phyloP scores from a whole-genome alignment of 108 stramenopile genomes.

The Licmophora abbreviata region DNA sequence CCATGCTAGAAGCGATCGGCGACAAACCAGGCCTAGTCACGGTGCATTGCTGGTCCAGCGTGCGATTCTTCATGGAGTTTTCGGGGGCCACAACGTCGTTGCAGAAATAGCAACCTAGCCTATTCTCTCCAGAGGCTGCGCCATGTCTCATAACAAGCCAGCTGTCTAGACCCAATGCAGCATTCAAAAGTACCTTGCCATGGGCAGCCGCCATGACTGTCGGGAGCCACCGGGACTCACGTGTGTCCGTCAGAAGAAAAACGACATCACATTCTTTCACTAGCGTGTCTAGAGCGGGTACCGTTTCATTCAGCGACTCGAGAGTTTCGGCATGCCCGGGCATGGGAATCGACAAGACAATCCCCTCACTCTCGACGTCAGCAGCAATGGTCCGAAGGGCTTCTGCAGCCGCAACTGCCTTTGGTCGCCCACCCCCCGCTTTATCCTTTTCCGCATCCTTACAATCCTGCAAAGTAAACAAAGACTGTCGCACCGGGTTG shows the following conservation, averaged over 20 bases:
- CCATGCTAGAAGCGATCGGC: conserved; percentile 90
- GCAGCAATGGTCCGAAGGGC: conserved; percentile 81
- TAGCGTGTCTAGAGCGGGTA: conserved; percentile 55
- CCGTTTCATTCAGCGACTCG: conserved; percentile 49
- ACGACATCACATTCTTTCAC: conserved; percentile 86
- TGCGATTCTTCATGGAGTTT: conserved; percentile 91
- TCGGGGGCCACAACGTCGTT: conserved; percentile 96
- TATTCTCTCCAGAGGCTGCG: conserved; percentile 14
- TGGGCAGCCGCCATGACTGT: conserved; percentile 91
- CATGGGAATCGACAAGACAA: conserved; percentile 93
- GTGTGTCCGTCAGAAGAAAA: conserved; percentile 92
- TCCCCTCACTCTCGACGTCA: conserved; percentile 65
- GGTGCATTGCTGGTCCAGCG: conserved; percentile 99
- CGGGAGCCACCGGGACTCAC: conserved; percentile 98
- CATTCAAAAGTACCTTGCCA: conserved; percentile 86
- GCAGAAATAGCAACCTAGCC: conserved; percentile 99
- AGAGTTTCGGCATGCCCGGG: conserved; percentile 86
- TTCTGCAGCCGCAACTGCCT: conserved; percentile 91
- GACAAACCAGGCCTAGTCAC: conserved; percentile 97
- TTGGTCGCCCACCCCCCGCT: conserved; percentile 56
- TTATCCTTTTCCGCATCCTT: conserved; percentile 26
- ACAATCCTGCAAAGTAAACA: conserved; percentile 91
- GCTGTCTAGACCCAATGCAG: conserved; percentile 93
- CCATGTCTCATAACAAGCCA: conserved; percentile 99
- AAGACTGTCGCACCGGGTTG: conserved; percentile 94